phyloP scores from a whole-genome alignment of 805 yeast species.

The Nakazawaea holstii region DNA sequence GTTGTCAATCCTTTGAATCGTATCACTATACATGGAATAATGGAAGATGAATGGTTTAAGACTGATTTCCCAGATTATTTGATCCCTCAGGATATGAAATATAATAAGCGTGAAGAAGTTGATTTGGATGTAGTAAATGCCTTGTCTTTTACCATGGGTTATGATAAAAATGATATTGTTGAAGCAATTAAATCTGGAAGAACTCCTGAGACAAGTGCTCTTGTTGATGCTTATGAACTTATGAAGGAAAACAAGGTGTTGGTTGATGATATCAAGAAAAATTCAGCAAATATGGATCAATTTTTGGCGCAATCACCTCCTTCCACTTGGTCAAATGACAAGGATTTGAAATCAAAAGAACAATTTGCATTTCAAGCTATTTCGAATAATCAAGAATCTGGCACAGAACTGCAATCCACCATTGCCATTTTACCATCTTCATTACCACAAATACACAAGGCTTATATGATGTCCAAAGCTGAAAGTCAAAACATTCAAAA shows the following conservation, averaged over 20 bases:
- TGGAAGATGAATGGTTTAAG: slow-evolving; percentile 93
- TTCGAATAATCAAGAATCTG: slow-evolving; percentile 36
- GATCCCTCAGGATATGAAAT: slow-evolving; percentile 48
- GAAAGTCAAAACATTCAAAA: slow-evolving; percentile 25
- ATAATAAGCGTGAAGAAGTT: slow-evolving; percentile 34
- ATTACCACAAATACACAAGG: slow-evolving; percentile 89
- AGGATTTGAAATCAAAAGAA: slow-evolving; percentile 8
- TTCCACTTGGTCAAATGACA: slow-evolving; percentile 17
- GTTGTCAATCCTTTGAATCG: slow-evolving; percentile 93
- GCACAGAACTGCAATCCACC: slow-evolving; percentile 61
- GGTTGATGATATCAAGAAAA: slow-evolving; percentile 58
- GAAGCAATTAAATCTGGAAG: slow-evolving; percentile 48
- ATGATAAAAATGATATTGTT: slow-evolving; percentile 75
- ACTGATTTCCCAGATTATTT: slow-evolving; percentile 76
- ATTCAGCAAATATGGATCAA: slow-evolving; percentile 47
- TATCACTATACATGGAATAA: slow-evolving; percentile 85
- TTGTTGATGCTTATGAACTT: slow-evolving; percentile 78
- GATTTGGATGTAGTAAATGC: slow-evolving; percentile 76
- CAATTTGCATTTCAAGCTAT: slow-evolving; percentile 32
- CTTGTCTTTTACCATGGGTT: slow-evolving; percentile 81
- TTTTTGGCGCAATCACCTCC: slow-evolving; percentile 59
- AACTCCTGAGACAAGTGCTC: slow-evolving; percentile 56
- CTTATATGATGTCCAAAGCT: slow-evolving; percentile 72
- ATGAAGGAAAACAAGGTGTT: slow-evolving; percentile 74
- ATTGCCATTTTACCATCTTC: slow-evolving; percentile 93